Percentiles rank a stretch among this genome's conserved stretches.
Conservation (phyloP, 2,329 filamentous ascomycete species). For the Talaromyces sp. region DNA sequence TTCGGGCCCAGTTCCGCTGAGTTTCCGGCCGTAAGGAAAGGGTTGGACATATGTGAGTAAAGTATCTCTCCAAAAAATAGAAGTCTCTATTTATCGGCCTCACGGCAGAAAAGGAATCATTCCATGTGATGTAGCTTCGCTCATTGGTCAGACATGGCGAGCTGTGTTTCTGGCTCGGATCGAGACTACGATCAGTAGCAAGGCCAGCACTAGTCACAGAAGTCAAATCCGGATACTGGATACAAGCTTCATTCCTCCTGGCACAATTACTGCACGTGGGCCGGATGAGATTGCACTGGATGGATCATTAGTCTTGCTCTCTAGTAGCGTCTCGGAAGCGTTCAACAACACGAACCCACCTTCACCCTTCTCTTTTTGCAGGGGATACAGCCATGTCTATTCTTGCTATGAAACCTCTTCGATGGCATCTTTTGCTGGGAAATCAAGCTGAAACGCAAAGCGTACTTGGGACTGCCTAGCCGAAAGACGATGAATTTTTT, state of each 20-base stretch:
- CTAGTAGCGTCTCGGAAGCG: no score
- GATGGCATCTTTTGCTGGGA: constrained; percentile 1
- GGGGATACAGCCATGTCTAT: constrained; percentile 9
- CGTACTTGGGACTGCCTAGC: not conserved
- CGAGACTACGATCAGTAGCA: not conserved
- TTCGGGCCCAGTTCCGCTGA: constrained; percentile 9
- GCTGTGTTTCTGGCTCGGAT: not conserved
- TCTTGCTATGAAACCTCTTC: constrained; percentile 12
- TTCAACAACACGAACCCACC: not conserved
- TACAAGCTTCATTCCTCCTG: constrained; percentile 7
- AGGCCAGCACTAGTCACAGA: not conserved
- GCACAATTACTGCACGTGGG: constrained; percentile 12
- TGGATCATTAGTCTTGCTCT: not conserved
- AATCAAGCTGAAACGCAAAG: no score
- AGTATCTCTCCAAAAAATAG: constrained; percentile 8
- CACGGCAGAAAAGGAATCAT: not conserved
- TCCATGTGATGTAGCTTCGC: not conserved
- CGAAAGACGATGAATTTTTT: not conserved
- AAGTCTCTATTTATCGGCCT: not conserved
- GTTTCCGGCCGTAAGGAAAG: constrained; percentile 4
- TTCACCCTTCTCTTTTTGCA: constrained; percentile 13
- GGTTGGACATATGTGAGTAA: constrained; percentile 11
- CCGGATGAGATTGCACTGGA: constrained; percentile 7
- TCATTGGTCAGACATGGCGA: not conserved
- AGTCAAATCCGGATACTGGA: not conserved